Evolutionary conservation across 441 rosid genomes (phyloP), one percentile per base, ranked within the genome.

Genomic region (Pelargonium australe): DNA sequence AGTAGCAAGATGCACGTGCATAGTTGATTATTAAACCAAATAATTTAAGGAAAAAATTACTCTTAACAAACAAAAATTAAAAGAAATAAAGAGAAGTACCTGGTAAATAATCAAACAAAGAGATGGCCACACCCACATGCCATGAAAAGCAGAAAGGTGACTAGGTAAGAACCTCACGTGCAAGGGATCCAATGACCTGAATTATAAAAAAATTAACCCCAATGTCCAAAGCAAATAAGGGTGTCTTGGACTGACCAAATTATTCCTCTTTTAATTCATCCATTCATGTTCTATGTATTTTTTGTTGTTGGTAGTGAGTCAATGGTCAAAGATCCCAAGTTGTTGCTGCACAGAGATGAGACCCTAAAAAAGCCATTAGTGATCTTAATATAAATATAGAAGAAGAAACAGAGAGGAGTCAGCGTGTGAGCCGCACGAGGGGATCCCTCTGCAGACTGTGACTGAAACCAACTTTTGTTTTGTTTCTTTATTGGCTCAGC

Each of bases 391-490:
- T 64, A 69, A 28, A 11, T 49, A 61, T 25, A 41, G 62, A 68
- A 65, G 73, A 74, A 76, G 75, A 76, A 73, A 62, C 63, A 78
- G 77, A 70, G 61, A 28, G 75, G 79, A 75, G 84, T 87, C 84
- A 80, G 86, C 84, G 81, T 76, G 82, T 70, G 86, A 84, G 83
- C 85, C 88, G 86, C 91, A 85, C 95, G 90, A 89, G 89, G 91
- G 88, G 87, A 77, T 81, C 86, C 63, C 76, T 73, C 69, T 64
- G 69, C 63, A 58, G 31, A 58, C 31, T 58, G 63, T 58, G 40
- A 53, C 70, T 71, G 70, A 70, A 43, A 53, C 41, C 51, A 63
- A 44, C 80, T 71, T 70, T 70, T 60, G 55, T 13, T 44, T 73
- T n/a, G 44, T 17, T 69, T 67, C 66, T 68, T 68, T 41, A 37